These are phyloP conservation scores for Fagus crenata DNA, from an alignment of 306 rosid genomes.

Conservation along the genomic window DNA sequence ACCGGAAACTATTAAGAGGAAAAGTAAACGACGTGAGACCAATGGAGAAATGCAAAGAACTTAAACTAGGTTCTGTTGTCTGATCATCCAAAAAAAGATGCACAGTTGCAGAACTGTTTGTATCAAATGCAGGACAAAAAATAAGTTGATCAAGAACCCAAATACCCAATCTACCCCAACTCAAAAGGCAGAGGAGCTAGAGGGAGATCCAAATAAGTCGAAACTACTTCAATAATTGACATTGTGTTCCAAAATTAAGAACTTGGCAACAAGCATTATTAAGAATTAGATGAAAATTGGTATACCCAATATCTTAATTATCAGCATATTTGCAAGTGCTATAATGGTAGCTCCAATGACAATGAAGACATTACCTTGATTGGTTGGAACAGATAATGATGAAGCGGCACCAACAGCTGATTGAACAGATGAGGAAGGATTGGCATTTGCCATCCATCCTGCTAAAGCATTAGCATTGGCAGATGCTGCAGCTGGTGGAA, in stretches of 20 bases:
- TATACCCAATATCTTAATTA: not conserved
- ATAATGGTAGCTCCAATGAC: constrained; percentile 7
- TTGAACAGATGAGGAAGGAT: constrained; percentile 43
- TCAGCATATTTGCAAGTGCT: not conserved
- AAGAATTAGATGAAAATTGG: not conserved
- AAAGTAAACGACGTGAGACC: constrained; percentile 12
- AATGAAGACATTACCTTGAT: constrained; percentile 48
- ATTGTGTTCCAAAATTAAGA: not conserved
- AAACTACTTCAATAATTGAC: not conserved
- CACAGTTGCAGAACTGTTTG: not conserved
- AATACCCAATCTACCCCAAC: not conserved
- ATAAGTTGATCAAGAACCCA: not conserved
- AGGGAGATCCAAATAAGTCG: not conserved
- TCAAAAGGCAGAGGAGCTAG: not conserved
- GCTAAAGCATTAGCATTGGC: constrained; percentile 44
- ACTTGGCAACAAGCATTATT: not conserved
- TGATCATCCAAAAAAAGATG: constrained; percentile 3
- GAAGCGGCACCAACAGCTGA: constrained; percentile 34
- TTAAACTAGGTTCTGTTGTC: not conserved
- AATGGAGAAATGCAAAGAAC: constrained; percentile 5
- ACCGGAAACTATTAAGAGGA: constrained; percentile 42
- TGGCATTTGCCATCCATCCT: constrained; percentile 44
- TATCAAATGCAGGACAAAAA: not conserved
- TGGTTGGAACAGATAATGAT: constrained; percentile 37
- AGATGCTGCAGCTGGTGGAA: constrained; percentile 34